Evolutionary conservation across 2,329 filamentous ascomycete species (phyloP), one percentile per base, ranked within the genome.

Genomic region (Arthroderma uncinatum): DNA sequence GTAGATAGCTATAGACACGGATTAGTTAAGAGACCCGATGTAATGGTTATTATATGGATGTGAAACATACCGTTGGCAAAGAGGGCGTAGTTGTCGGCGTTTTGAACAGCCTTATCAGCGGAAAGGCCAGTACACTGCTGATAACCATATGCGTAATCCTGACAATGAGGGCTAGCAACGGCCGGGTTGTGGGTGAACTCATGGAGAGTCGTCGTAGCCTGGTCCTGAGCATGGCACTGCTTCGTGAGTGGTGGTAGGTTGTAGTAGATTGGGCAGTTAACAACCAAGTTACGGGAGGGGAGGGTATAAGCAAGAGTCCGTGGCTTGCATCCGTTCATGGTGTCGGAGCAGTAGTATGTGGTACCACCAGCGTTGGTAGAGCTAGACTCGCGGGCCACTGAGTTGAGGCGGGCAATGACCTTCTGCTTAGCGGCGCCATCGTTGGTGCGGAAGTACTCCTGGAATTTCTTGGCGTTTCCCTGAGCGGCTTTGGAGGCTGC

Each of bases 401-500:
- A 72, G 56, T 75, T 76, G 56, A 85, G 76, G 33, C 73, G 73
- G n/a, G 65, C 68, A 1, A 79, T 73, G 4, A 85, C 81, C 0
- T 71, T 75, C 55, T 67, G 74, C 36, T 78, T 76, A 10, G 73
- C 74, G 2, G 69, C 60, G 12, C 68, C 61, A 14, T 71, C 68
- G 34, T 78, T 79, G 0, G 78, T 78, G 71, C 84, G 85, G 77
- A 86, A 87, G 75, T 83, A 86, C 64, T 83, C 80, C 36, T 68
- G 69, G 63, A 84, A 70, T 64, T 77, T 81, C 21, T 16, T 7
- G 6, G 58, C 14, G 37, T 54, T 21, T 62, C 71, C 68, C 0
- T 72, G 61, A 21, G 78, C 79, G 0, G 74, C 79, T 1, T 73
- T 67, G 0, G 81, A 80, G 1, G 78, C 79, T 0, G 69, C 66